phyloP scores from a whole-genome alignment of 2,329 filamentous ascomycete genomes.

The Neofusicoccum cordaticola region DNA sequence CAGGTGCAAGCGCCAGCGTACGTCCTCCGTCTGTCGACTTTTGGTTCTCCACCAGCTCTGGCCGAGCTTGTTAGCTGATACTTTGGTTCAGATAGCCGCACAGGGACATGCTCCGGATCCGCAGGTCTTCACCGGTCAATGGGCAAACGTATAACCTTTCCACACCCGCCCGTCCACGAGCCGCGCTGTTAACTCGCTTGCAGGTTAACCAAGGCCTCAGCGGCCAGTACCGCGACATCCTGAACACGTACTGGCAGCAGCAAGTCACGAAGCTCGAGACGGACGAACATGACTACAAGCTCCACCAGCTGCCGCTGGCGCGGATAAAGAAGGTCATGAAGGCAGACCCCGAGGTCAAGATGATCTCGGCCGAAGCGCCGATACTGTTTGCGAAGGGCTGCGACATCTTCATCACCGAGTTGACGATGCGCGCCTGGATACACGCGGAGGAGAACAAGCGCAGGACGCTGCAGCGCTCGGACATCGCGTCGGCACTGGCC shows the following conservation, averaged over 20 bases:
- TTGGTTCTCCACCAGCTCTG: slow-evolving; percentile 1
- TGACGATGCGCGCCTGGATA: slow-evolving; percentile 99
- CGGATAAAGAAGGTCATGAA: slow-evolving; percentile 99
- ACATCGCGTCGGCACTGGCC: slow-evolving; percentile 90
- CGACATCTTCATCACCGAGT: slow-evolving; percentile 97
- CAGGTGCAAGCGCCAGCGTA: slow-evolving; percentile 69
- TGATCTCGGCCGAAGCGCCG: slow-evolving; percentile 97
- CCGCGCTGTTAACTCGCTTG: slow-evolving; percentile 24
- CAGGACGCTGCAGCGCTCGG: slow-evolving; percentile 87
- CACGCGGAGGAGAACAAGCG: slow-evolving; percentile 99
- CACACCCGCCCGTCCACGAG: neutral
- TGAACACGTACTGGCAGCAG: slow-evolving; percentile 99
- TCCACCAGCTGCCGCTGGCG: slow-evolving; percentile 94
- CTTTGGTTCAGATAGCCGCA: slow-evolving; percentile 67
- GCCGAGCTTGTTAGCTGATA: slow-evolving; percentile 27
- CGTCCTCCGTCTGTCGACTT: slow-evolving; percentile 33
- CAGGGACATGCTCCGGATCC: slow-evolving; percentile 84
- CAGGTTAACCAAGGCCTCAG: slow-evolving; percentile 93
- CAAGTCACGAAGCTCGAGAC: slow-evolving; percentile 93
- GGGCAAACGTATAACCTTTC: slow-evolving; percentile 72
- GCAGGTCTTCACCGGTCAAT: slow-evolving; percentile 89
- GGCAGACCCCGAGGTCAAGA: slow-evolving; percentile 97
- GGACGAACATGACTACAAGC: slow-evolving; percentile 96
- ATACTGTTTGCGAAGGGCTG: slow-evolving; percentile 98
- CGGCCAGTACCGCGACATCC: slow-evolving; percentile 90